These are phyloP conservation scores for Gossypium trilobum DNA, from an alignment of 441 rosid genomes.

Conservation along the genomic window DNA sequence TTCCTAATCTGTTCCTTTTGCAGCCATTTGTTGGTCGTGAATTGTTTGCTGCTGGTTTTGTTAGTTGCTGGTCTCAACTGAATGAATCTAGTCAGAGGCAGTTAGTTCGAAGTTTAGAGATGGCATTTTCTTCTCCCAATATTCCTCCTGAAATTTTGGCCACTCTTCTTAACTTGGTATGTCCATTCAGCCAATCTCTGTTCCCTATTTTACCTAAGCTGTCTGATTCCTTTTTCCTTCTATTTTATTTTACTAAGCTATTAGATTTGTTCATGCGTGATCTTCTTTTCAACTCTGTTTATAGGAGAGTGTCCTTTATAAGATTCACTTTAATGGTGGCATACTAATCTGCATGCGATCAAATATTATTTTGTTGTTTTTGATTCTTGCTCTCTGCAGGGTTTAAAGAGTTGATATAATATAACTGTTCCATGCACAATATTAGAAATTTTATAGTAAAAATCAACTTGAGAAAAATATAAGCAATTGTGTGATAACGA, in stretches of 20 bases:
- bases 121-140: constrained; percentile 98
- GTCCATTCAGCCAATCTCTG: not conserved
- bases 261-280: not conserved
- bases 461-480: not conserved
- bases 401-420: not conserved
- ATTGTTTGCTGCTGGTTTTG: constrained; percentile 99
- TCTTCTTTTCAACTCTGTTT: not conserved
- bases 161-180: constrained; percentile 87
- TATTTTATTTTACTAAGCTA: not conserved
- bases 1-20: constrained; percentile 28
- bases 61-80: constrained; percentile 98
- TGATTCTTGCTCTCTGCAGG: not conserved
- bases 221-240: not conserved
- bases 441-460: not conserved
- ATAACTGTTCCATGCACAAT: not conserved
- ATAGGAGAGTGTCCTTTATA: not conserved
- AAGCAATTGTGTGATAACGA: not conserved
- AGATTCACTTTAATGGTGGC: not conserved
- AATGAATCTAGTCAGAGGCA: constrained; percentile 86
- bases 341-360: not conserved
- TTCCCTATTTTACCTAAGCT: not conserved
- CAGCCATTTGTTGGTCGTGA: constrained; percentile 99
- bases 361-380: not conserved
- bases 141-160: constrained; percentile 99
- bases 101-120: constrained; percentile 89